These are phyloP conservation scores for Xerophyta viscosa DNA, from an alignment of 106 monocot genomes.

Conservation along the genomic window DNA sequence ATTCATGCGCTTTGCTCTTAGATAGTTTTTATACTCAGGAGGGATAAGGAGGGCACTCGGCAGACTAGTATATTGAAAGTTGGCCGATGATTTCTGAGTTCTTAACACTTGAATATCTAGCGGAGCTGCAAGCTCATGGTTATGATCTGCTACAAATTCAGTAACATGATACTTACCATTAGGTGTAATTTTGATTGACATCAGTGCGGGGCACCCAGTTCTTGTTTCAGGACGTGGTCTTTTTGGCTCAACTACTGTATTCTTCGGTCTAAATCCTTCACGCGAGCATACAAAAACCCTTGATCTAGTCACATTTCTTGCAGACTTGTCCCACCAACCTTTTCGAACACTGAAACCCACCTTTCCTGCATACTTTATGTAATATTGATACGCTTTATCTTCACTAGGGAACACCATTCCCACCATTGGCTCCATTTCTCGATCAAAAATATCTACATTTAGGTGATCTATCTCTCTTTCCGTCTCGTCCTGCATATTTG, in stretches of 20 bases:
- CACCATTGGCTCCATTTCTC: constrained; percentile 31
- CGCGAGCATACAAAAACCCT: constrained; percentile 64
- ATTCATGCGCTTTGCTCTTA: constrained; percentile 38
- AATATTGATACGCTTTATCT: constrained; percentile 68
- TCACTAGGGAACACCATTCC: constrained; percentile 53
- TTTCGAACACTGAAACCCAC: constrained; percentile 51
- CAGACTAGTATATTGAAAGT: constrained; percentile 20
- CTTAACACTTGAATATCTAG: constrained; percentile 54
- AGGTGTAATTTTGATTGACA: constrained; percentile 46
- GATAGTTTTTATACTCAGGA: constrained; percentile 49
- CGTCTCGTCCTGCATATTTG: constrained; percentile 15
- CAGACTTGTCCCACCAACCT: constrained; percentile 43
- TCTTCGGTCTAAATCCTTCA: constrained; percentile 62
- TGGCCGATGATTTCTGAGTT: constrained; percentile 31
- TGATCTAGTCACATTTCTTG: constrained; percentile 45
- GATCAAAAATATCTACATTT: constrained; percentile 6
- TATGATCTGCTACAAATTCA: constrained; percentile 55
- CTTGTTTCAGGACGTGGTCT: constrained; percentile 42
- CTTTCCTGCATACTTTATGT: constrained; percentile 54
- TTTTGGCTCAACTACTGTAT: constrained; percentile 23
- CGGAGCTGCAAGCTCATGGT: constrained; percentile 58
- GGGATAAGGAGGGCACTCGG: constrained; percentile 38
- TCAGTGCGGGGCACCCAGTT: constrained; percentile 57
- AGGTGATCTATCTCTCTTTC: constrained; percentile 16
- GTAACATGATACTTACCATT: constrained; percentile 46